These are phyloP conservation scores for Rhizophora apiculata DNA, from an alignment of 345 rosid species.

Conservation along the genomic window DNA sequence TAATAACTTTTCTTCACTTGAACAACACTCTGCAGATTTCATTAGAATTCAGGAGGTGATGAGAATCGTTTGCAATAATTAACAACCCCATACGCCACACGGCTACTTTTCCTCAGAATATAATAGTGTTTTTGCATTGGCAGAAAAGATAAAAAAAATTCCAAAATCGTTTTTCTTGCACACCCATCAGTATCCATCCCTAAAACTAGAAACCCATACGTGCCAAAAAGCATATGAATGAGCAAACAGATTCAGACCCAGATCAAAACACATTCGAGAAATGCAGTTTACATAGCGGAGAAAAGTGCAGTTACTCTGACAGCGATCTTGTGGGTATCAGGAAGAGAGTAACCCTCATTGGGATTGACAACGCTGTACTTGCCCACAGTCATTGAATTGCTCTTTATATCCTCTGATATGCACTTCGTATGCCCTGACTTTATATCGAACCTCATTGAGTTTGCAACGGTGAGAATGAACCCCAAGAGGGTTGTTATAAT, in stretches of 20 bases:
- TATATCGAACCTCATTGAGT: slow-evolving; percentile 62
- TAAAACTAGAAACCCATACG: not conserved
- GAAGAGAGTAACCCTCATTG: slow-evolving; percentile 48
- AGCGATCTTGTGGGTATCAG: slow-evolving; percentile 52
- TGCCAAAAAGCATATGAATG: not conserved
- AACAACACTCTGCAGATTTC: not conserved
- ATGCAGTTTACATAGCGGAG: not conserved
- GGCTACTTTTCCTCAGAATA: too few species aligned
- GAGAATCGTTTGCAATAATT: not conserved
- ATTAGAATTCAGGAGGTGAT: not conserved
- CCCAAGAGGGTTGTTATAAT: slow-evolving; percentile 17
- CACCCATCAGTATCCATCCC: not conserved
- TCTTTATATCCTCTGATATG: slow-evolving; percentile 76
- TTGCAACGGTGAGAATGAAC: slow-evolving; percentile 25
- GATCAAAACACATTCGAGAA: not conserved
- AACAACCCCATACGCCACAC: too few species aligned
- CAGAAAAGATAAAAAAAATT: too few species aligned
- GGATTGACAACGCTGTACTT: slow-evolving; percentile 57
- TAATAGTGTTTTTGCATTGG: too few species aligned
- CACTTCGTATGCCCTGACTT: slow-evolving; percentile 61
- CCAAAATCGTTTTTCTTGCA: too few species aligned
- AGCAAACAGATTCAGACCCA: not conserved
- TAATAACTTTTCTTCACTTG: not conserved
- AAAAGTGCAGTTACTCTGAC: slow-evolving; percentile 41
- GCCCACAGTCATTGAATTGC: slow-evolving; percentile 59